Percentiles rank a stretch among this genome's conserved stretches.
phyloP scores from a whole-genome alignment of 202 grass and related monocot species.

The Carex arenaria region DNA sequence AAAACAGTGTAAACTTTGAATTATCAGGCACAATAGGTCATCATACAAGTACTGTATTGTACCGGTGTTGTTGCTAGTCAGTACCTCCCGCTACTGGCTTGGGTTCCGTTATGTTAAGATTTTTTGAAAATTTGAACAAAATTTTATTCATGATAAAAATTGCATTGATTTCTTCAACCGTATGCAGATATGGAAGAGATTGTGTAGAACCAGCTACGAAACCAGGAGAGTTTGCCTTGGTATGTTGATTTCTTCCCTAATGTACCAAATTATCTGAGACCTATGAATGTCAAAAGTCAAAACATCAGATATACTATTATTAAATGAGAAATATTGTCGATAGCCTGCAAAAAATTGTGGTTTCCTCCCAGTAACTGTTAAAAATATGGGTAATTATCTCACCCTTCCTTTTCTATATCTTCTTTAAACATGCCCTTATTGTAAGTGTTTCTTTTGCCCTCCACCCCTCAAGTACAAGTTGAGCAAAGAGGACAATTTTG shows the following conservation, averaged over 20 bases:
- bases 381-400: background rate
- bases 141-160: background rate
- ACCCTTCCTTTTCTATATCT: background rate
- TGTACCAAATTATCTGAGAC: background rate
- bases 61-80: background rate
- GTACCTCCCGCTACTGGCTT: background rate
- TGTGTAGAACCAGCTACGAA: slow-evolving; percentile 88
- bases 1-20: background rate
- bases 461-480: background rate
- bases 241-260: slow-evolving; percentile 2
- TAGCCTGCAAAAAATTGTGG: background rate
- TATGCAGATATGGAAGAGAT: slow-evolving; percentile 71
- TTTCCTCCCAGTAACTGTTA: background rate
- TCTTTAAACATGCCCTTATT: background rate
- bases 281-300: background rate
- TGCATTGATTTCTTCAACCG: background rate
- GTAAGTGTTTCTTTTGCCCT: background rate
- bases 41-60: background rate
- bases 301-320: background rate
- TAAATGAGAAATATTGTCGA: background rate
- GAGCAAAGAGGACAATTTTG: background rate
- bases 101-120: background rate
- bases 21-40: too few relatives aligned
- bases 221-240: slow-evolving; percentile 63
- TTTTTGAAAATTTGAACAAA: background rate